These are phyloP conservation scores for Trametes villosa DNA, from an alignment of 768 basidiomycete species.

Conservation along the genomic window DNA sequence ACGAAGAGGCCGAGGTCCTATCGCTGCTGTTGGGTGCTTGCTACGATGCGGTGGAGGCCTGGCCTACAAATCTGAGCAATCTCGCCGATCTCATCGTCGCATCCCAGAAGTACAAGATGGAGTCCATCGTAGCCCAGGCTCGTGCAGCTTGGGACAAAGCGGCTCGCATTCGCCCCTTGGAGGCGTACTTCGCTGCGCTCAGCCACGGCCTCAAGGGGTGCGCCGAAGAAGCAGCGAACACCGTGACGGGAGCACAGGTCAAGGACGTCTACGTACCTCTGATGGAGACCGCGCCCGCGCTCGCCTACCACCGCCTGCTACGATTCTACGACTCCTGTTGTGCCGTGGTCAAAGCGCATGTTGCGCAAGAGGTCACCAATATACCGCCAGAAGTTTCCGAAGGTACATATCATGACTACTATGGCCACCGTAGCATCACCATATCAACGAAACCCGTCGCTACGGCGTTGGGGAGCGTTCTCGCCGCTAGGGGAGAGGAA, in stretches of 20 bases:
- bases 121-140: neutral
- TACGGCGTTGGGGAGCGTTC: too few species aligned
- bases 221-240: constrained; percentile 29
- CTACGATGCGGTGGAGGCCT: neutral
- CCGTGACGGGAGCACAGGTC: constrained; percentile 14
- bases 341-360: too few species aligned
- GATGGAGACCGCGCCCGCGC: constrained; percentile 7
- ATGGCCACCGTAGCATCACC: too few species aligned
- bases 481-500: too few species aligned
- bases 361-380: neutral
- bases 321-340: constrained; percentile 46
- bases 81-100: neutral
- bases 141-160: neutral
- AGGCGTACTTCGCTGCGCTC: constrained; percentile 6
- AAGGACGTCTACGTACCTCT: neutral
- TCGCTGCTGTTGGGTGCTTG: neutral
- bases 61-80: neutral
- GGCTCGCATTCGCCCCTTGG: neutral
- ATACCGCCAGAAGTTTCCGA: too few species aligned
- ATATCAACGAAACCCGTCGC: too few species aligned
- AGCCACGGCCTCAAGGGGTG: neutral
- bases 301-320: constrained; percentile 19
- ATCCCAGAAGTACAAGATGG: neutral
- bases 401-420: too few species aligned
- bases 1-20: neutral